Conservation (phyloP, 2,329 filamentous ascomycete species). For the Cladosporium cucumerinum region DNA sequence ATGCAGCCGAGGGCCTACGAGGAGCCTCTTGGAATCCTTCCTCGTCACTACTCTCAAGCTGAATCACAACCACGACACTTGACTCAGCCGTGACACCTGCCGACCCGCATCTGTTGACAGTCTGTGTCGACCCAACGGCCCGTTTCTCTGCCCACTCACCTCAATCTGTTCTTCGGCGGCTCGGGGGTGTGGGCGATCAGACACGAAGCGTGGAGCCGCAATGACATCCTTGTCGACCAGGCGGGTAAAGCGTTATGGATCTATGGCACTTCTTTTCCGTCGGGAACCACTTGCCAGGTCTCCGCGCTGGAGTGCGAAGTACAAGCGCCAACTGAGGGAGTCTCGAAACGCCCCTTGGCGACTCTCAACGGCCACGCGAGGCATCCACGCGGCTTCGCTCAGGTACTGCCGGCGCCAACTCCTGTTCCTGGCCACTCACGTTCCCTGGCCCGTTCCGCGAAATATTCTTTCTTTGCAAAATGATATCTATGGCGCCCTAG, state of each 20-base stretch:
- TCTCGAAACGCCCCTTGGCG: conserved; percentile 6
- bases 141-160: neutral
- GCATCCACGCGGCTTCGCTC: conserved; percentile 12
- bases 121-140: neutral
- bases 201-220: conserved; percentile 4
- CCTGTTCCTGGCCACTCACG: conserved; percentile 6
- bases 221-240: neutral
- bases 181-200: neutral
- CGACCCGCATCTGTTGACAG: neutral
- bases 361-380: conserved; percentile 11
- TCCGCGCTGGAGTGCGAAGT: neutral
- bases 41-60: neutral
- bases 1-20: neutral
- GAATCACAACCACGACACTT: neutral
- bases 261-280: neutral
- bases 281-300: conserved; percentile 4
- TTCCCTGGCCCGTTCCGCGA: conserved; percentile 1
- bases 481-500: conserved; percentile 3
- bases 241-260: conserved; percentile 10
- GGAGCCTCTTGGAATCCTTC: neutral
- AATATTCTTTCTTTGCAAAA: conserved; percentile 1
- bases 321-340: conserved; percentile 8
- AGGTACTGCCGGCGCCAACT: conserved; percentile 14
- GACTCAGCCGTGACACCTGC: neutral
- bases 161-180: neutral